Evolutionary conservation across 2,329 filamentous ascomycete genomes (phyloP).

Genomic region (Neonectria punicea): DNA sequence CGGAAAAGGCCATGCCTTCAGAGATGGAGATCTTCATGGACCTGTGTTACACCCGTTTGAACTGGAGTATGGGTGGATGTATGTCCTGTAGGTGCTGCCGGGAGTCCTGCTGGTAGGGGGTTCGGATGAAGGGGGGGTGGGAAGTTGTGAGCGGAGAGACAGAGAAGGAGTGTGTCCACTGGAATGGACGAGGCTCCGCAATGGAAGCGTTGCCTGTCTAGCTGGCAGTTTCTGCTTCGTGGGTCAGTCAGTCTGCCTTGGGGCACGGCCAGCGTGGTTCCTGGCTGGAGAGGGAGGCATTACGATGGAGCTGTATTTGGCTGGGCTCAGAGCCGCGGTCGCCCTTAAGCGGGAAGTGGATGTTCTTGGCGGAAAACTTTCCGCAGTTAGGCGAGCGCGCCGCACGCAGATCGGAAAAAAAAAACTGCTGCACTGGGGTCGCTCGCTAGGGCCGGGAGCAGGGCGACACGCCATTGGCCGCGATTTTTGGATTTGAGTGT

Average conservation of each 20-base stretch:
- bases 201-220: too few relatives aligned
- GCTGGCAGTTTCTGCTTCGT: too few relatives aligned
- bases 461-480: slow-evolving; percentile 15
- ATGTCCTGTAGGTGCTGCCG: too few relatives aligned
- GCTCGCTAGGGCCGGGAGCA: slow-evolving; percentile 39
- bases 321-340: slow-evolving; percentile 19
- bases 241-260: background rate
- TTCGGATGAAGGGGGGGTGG: background rate
- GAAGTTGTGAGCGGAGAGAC: background rate
- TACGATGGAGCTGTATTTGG: background rate
- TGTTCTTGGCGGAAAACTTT: slow-evolving; percentile 31
- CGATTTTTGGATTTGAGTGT: background rate
- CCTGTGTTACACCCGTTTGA: background rate
- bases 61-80: background rate
- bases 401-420: slow-evolving; percentile 22
- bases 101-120: background rate
- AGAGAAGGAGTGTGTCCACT: slow-evolving; percentile 1
- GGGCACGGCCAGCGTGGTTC: background rate
- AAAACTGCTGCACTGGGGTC: slow-evolving; percentile 23
- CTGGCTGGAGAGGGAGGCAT: background rate
- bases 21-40: slow-evolving; percentile 20
- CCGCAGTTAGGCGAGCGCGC: slow-evolving; percentile 43
- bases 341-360: slow-evolving; percentile 13
- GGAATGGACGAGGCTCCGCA: slow-evolving; percentile 5
- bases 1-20: slow-evolving; percentile 7